A percentile compares a stretch with the other conserved stretches of the same genome.
Evolutionary conservation across 2,329 filamentous ascomycete species (phyloP).

Genomic region (Aspergillus floridensis): DNA sequence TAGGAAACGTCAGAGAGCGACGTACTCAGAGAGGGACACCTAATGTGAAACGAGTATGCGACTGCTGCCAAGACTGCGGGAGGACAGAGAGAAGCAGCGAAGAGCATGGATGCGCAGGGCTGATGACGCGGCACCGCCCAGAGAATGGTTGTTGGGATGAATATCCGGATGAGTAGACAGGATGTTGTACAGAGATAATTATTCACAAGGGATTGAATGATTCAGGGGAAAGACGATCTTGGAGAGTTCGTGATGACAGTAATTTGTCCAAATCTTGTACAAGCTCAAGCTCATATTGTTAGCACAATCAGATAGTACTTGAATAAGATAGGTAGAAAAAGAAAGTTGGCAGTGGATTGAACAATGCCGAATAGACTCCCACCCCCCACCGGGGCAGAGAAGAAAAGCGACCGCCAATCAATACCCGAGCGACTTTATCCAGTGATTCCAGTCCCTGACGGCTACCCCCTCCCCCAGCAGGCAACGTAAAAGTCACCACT

Average conservation of each 20-base stretch:
- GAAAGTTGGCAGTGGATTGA: not conserved
- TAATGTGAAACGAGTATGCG: conserved; percentile 6
- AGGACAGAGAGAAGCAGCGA: not conserved
- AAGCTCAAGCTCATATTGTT: not conserved
- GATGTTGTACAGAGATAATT: not conserved
- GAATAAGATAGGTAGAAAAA: no score
- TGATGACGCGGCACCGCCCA: conserved; percentile 6
- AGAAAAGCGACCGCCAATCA: conserved; percentile 1
- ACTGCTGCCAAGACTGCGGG: conserved; percentile 4
- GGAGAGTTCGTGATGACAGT: not conserved
- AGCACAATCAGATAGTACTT: not conserved
- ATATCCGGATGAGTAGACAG: not conserved
- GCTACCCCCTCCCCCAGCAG: not conserved
- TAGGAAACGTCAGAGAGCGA: conserved; percentile 3
- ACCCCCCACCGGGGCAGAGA: not conserved
- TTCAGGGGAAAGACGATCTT: not conserved
- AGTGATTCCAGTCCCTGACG: not conserved
- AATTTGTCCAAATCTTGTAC: not conserved
- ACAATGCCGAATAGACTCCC: not conserved
- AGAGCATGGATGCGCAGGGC: conserved; percentile 2
- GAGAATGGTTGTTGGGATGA: not conserved
- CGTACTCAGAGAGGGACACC: conserved; percentile 1
- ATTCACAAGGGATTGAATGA: not conserved
- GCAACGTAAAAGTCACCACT: conserved; percentile 2
- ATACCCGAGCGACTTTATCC: not conserved